These are phyloP conservation scores for Nothophoma quercina DNA, from an alignment of 2,329 filamentous ascomycete genomes.

Conservation along the genomic window DNA sequence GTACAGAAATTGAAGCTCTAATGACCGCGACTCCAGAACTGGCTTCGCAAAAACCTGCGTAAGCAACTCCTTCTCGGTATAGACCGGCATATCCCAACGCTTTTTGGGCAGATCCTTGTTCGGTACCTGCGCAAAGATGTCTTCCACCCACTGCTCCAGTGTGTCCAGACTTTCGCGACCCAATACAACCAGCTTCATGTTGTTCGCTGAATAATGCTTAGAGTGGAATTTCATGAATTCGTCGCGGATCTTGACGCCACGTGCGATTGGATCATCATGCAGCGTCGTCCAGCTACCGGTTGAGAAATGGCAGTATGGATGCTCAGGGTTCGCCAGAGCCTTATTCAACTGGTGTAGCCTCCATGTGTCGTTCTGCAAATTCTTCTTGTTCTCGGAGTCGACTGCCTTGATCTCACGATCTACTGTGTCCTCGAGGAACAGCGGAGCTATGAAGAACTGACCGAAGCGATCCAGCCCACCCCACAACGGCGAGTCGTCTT, in stretches of 20 bases:
- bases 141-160: constrained; percentile 81
- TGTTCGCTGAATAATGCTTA: constrained; percentile 89
- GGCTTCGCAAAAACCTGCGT: constrained; percentile 88
- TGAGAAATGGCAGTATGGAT: constrained; percentile 90
- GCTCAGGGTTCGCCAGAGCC: constrained; percentile 82
- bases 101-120: constrained; percentile 80
- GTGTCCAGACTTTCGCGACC: constrained; percentile 83
- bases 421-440: constrained; percentile 84
- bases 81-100: constrained; percentile 71
- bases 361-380: constrained; percentile 89
- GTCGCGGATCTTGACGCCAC: constrained; percentile 83
- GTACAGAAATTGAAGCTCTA: constrained; percentile 85
- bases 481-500: constrained; percentile 68
- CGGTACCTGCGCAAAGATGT: constrained; percentile 80
- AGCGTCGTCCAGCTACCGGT: constrained; percentile 88
- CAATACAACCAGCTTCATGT: constrained; percentile 89
- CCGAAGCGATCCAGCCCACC: constrained; percentile 90
- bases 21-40: constrained; percentile 82
- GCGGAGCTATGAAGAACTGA: constrained; percentile 88
- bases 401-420: constrained; percentile 89
- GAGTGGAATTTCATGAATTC: constrained; percentile 94
- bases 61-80: constrained; percentile 66
- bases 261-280: constrained; percentile 79
- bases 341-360: constrained; percentile 87
- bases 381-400: constrained; percentile 98